Conservation (phyloP, 2,329 filamentous ascomycete species). For the Colletotrichum spinosum region DNA sequence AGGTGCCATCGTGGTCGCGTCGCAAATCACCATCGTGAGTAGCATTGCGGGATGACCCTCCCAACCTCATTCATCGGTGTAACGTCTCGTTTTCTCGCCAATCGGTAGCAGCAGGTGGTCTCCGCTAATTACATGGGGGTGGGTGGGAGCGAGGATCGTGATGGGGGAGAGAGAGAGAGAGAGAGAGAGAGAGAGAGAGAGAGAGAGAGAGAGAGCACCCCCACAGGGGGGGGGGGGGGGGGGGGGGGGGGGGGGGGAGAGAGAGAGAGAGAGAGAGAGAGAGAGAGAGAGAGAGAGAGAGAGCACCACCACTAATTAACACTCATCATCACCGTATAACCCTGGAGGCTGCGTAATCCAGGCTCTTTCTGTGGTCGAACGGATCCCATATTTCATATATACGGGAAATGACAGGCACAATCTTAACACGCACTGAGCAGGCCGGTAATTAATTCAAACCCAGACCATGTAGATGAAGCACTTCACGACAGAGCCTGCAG, state of each 20-base stretch:
- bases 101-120: constrained; percentile 27
- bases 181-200: no score
- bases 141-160: constrained; percentile 11
- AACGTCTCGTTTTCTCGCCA: constrained; percentile 37
- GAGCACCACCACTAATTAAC: constrained; percentile 21
- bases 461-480: not conserved
- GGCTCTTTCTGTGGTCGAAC: constrained; percentile 1
- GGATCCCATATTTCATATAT: not conserved
- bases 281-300: no score
- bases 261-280: no score
- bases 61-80: constrained; percentile 24
- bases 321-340: constrained; percentile 22
- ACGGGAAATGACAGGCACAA: constrained; percentile 27
- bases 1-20: not conserved
- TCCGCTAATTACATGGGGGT: not conserved
- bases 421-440: not conserved
- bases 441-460: not conserved
- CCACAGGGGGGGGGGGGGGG: no score
- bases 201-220: not conserved
- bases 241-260: no score
- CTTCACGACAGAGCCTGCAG: constrained; percentile 12
- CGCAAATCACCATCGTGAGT: not conserved
- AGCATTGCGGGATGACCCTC: constrained; percentile 13
- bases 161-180: not conserved
- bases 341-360: constrained; percentile 24